Evolutionary conservation across 768 basidiomycete genomes (phyloP).

Genomic region (Leccinum longicurvipes): DNA sequence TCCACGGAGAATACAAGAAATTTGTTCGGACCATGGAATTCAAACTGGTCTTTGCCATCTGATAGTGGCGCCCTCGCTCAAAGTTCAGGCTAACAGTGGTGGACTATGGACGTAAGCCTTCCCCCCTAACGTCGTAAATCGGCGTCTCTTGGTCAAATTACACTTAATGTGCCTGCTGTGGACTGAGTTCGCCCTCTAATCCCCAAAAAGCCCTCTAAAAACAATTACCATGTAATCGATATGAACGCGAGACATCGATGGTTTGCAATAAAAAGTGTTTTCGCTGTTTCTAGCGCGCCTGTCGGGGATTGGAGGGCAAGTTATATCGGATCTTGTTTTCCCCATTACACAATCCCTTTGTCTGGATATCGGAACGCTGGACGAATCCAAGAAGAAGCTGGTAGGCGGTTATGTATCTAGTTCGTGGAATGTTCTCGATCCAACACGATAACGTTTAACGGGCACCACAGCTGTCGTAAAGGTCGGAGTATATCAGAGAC

Average conservation of each 20-base stretch:
- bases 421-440: neutral
- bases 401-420: neutral
- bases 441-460: neutral
- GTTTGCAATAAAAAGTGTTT: constrained; percentile 6
- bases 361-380: neutral
- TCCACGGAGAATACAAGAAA: neutral
- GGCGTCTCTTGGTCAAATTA: neutral
- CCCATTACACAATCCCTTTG: constrained; percentile 9
- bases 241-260: constrained; percentile 30
- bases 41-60: neutral
- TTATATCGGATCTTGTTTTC: constrained; percentile 3
- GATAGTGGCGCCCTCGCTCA: constrained; percentile 11
- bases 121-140: constrained; percentile 7
- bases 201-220: constrained; percentile 30
- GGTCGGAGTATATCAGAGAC: neutral
- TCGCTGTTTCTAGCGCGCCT: neutral
- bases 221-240: constrained; percentile 46
- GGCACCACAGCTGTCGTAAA: neutral
- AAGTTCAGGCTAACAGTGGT: constrained; percentile 2
- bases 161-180: constrained; percentile 18
- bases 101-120: constrained; percentile 6
- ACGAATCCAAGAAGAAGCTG: neutral
- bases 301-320: constrained; percentile 12
- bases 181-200: constrained; percentile 13
- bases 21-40: neutral